Conservation (phyloP, 1,284 basidiomycete species). For the Leccinum griseonigrum region DNA sequence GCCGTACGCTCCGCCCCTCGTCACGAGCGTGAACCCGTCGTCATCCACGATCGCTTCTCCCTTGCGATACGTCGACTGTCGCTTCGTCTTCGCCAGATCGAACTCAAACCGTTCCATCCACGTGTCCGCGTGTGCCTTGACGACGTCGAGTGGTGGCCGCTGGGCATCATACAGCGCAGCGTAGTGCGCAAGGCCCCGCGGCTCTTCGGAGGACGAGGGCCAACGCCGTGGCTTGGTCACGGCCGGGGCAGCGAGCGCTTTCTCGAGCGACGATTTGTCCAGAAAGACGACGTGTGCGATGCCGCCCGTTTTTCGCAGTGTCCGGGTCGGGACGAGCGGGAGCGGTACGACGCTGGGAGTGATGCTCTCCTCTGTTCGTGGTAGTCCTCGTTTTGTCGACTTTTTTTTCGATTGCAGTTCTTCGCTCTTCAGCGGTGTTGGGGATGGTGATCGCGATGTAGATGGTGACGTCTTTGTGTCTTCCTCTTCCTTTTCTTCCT, state of each 20-base stretch:
- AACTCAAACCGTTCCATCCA: constrained; percentile 76
- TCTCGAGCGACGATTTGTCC: constrained; percentile 67
- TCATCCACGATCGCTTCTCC: constrained; percentile 87
- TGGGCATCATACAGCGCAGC: constrained; percentile 55
- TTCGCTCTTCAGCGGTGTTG: constrained; percentile 11
- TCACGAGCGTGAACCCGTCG: constrained; percentile 90
- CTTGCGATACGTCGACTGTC: constrained; percentile 66
- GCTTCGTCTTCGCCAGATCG: constrained; percentile 60
- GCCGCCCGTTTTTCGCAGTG: constrained; percentile 60
- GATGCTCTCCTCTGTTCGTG: constrained; percentile 31
- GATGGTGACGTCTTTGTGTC: background rate
- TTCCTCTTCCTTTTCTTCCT: constrained; percentile 22
- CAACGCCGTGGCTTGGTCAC: constrained; percentile 50
- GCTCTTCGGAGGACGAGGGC: constrained; percentile 52
- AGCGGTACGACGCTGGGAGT: constrained; percentile 57
- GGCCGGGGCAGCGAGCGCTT: constrained; percentile 49
- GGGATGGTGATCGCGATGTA: background rate
- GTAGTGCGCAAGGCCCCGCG: constrained; percentile 73
- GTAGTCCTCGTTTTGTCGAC: constrained; percentile 46
- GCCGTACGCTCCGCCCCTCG: constrained; percentile 84
- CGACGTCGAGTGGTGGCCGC: constrained; percentile 68
- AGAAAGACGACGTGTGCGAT: constrained; percentile 79
- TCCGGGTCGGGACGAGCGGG: constrained; percentile 50
- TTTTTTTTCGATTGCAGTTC: constrained; percentile 32
- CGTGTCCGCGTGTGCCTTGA: constrained; percentile 75